Evolutionary conservation across 2,329 filamentous ascomycete species (phyloP).

Genomic region (Lecanicillium sp.): DNA sequence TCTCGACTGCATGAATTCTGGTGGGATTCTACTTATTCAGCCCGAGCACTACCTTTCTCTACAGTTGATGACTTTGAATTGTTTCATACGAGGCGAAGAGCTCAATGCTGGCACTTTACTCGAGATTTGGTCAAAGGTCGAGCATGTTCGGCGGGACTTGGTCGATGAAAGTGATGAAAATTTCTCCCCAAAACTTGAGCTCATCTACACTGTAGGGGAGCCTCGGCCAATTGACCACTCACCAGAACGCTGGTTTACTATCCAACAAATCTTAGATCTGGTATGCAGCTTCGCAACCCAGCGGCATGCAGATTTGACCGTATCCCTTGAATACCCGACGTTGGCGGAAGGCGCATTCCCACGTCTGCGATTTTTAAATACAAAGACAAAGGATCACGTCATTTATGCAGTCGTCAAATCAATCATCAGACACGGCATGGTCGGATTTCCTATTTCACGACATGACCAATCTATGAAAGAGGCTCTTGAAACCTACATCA

Average conservation of each 20-base stretch:
- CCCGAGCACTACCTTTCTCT: slow-evolving; percentile 59
- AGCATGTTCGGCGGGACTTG: slow-evolving; percentile 40
- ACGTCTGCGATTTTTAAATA: too few species aligned
- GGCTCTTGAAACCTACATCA: slow-evolving; percentile 4
- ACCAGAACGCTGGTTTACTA: slow-evolving; percentile 46
- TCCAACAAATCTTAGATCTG: slow-evolving; percentile 43
- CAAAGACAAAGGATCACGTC: too few species aligned
- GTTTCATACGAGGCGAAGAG: slow-evolving; percentile 19
- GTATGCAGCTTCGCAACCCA: slow-evolving; percentile 22
- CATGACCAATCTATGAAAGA: slow-evolving; percentile 16
- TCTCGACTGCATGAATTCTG: slow-evolving; percentile 34
- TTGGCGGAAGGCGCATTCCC: too few species aligned
- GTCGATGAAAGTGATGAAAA: slow-evolving; percentile 60
- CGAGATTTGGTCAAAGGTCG: slow-evolving; percentile 34
- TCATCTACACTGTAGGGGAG: slow-evolving; percentile 53
- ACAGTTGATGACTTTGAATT: slow-evolving; percentile 51
- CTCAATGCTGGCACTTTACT: slow-evolving; percentile 26
- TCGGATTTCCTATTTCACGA: slow-evolving; percentile 31
- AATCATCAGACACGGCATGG: slow-evolving; percentile 20
- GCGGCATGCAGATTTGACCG: slow-evolving; percentile 1
- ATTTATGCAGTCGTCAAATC: slow-evolving; percentile 26
- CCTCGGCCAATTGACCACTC: slow-evolving; percentile 42
- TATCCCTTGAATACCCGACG: too few species aligned
- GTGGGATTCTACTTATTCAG: slow-evolving; percentile 51
- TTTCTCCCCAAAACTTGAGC: slow-evolving; percentile 50